A percentile compares a stretch with the other conserved stretches of the same genome.
phyloP scores from a whole-genome alignment of 441 rosid species.

The Capsella rubella region DNA sequence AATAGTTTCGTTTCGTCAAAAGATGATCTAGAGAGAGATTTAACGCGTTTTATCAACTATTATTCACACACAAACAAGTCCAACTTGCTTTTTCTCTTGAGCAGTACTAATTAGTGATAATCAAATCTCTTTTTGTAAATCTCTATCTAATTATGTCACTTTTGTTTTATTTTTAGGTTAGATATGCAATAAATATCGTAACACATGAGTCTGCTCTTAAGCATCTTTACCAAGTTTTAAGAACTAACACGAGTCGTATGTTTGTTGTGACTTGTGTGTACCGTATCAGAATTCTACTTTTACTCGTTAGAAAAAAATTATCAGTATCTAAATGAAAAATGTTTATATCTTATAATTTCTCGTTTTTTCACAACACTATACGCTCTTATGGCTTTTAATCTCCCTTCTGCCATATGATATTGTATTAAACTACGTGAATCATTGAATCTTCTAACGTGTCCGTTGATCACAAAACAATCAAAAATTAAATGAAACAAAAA shows the following conservation, averaged over 20 bases:
- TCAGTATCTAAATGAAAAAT: no score
- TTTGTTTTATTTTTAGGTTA: not conserved
- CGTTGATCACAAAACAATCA: conserved; percentile 18
- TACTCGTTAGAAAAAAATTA: no score
- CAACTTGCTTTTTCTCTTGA: conserved; percentile 33
- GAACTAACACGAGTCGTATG: no score
- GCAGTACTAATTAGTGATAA: conserved; percentile 38
- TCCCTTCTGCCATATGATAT: no score
- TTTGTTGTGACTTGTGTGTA: no score
- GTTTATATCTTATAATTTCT: no score
- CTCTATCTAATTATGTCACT: conserved; percentile 3
- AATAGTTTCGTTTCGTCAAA: conserved; percentile 18
- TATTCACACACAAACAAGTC: not conserved
- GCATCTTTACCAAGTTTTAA: no score
- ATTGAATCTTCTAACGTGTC: conserved; percentile 3
- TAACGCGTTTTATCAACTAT: conserved; percentile 39
- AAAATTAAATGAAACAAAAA: conserved; percentile 19
- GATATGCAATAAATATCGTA: not conserved
- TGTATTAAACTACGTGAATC: not conserved
- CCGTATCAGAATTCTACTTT: no score
- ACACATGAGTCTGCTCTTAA: no score
- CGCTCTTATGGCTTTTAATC: no score
- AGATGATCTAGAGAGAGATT: conserved; percentile 17
- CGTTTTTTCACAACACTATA: no score
- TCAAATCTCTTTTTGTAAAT: conserved; percentile 20